phyloP scores from a whole-genome alignment of 148 eudicot species.

The Silene uniflora region DNA sequence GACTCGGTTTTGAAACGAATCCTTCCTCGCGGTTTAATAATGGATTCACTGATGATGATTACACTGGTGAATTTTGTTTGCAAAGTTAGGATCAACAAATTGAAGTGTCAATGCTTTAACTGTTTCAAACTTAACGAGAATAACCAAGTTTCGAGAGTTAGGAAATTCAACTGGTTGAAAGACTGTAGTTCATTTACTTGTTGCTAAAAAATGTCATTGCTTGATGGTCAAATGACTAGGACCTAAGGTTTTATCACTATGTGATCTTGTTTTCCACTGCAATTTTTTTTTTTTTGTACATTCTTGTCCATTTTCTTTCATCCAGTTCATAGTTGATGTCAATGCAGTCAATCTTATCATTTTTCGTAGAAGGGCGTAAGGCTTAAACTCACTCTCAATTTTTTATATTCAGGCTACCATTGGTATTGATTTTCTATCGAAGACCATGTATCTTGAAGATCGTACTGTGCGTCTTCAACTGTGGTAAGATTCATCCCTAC shows the following conservation, averaged over 20 bases:
- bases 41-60: background rate
- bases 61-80: background rate
- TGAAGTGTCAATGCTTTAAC: background rate
- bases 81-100: background rate
- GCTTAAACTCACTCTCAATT: background rate
- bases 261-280: background rate
- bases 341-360: background rate
- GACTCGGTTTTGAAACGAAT: background rate
- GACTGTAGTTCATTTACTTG: background rate
- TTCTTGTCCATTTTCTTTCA: background rate
- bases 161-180: background rate
- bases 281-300: background rate
- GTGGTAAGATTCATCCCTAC: constrained; percentile 31
- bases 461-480: constrained; percentile 51
- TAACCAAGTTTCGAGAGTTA: background rate
- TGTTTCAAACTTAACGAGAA: background rate
- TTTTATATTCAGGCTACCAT: constrained; percentile 36
- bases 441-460: constrained; percentile 56
- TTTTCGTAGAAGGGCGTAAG: background rate
- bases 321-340: background rate
- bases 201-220: background rate
- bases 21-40: background rate
- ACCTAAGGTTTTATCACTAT: background rate
- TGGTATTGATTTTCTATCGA: constrained; percentile 46
- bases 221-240: background rate